Conservation (phyloP, 129 eudicot genomes). For the Dittrichia graveolens region DNA sequence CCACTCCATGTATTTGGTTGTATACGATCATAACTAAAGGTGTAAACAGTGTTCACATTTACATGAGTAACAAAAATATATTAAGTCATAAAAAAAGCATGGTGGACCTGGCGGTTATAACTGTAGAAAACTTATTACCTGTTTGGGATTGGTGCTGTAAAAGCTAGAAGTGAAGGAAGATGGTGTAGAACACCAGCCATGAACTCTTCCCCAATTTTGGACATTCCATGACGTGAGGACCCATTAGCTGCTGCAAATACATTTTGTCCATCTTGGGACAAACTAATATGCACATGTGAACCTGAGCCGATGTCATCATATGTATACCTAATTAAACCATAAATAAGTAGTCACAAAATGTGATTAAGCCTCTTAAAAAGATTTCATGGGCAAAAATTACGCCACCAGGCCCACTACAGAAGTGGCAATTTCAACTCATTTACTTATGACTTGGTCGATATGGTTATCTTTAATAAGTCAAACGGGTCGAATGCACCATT, state of each 20-base stretch:
- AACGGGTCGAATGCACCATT: background rate
- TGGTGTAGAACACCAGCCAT: conserved; percentile 96
- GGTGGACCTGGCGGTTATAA: background rate
- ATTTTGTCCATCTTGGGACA: conserved; percentile 76
- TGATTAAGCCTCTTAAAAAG: background rate
- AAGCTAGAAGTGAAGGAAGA: conserved; percentile 94
- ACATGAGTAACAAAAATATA: too few relatives aligned
- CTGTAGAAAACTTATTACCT: conserved; percentile 45
- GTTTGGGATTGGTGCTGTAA: conserved; percentile 92
- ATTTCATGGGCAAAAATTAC: conserved; percentile 3
- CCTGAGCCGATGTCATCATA: conserved; percentile 93
- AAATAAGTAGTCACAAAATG: conserved; percentile 17
- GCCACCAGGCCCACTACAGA: background rate
- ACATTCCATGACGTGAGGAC: conserved; percentile 67
- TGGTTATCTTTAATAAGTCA: background rate
- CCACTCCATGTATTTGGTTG: conserved; percentile 99
- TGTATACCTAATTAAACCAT: conserved; percentile 50
- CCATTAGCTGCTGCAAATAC: conserved; percentile 73
- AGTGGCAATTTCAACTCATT: background rate
- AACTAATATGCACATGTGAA: conserved; percentile 93
- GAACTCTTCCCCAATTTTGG: conserved; percentile 79
- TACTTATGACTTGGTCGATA: background rate
- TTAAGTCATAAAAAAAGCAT: too few relatives aligned
- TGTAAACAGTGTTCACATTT: too few relatives aligned
- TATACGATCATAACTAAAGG: conserved; percentile 79